Evolutionary conservation across 108 stramenopile species (phyloP), one percentile per base, ranked within the genome.

Genomic region (Cyclostephanos tholiformis): DNA sequence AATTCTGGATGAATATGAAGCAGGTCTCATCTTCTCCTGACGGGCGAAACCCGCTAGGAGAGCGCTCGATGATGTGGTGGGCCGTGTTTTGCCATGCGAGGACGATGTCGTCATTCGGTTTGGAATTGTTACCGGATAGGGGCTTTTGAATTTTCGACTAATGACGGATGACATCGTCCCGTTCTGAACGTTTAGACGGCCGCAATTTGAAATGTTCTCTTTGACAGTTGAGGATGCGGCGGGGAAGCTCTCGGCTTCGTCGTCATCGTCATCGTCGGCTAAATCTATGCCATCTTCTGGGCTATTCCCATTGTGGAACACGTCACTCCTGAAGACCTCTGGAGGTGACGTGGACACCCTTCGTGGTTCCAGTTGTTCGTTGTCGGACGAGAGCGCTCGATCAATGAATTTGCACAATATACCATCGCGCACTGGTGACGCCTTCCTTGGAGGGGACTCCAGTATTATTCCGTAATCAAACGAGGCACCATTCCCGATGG

Each of bases 281-380:
- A 78, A 56, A 35, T 78, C 70, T 32, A 78, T 78, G 27, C 65
- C 70, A 41, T 78, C 64, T 12, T 63, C 65, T 39, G 48, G 64
- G 77, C 65, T 26, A 35, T 67, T 27, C 53, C 61, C 50, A 36
- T 43, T 26, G 20, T 23, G 22, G 17, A 41, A 48, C 55, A 41
- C 5, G 62, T 53, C 32, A 30, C n/a, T 35, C n/a, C 52, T 52
- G 2, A 53, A 51, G n/a, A 2, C 27, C 19, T 67, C 51, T 32
- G 66, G 50, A 32, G 77, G 77, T 19, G 77, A 78, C 19, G 77
- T 60, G 27, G 77, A 78, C 52, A 78, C 65, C 22, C 77, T 50
- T 38, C 77, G 77, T 61, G 77, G 75, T 43, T 27, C 35, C 6
- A 0, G 29, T 17, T 53, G 49, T 0, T 36, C 63, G 29, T n/a